Percentiles rank a stretch among this genome's conserved stretches.
Evolutionary conservation across 2,329 filamentous ascomycete genomes (phyloP).

Genomic region (Teratosphaeria gauchensis): DNA sequence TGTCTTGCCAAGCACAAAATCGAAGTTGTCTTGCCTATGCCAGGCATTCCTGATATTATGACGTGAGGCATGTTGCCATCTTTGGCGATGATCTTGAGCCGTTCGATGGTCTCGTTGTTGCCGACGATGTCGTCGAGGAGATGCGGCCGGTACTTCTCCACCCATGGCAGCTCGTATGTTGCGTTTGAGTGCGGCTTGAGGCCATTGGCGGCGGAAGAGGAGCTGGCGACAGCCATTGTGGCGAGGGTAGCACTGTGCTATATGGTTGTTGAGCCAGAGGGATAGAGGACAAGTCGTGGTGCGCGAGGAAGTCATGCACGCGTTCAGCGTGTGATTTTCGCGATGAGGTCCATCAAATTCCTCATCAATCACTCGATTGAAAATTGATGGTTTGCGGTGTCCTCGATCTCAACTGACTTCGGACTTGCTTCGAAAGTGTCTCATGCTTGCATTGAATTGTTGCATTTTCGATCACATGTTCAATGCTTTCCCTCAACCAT

Average conservation of each 20-base stretch:
- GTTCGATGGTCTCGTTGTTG: conserved; percentile 95
- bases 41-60: conserved; percentile 98
- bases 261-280: not conserved
- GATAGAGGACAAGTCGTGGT: not conserved
- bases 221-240: conserved; percentile 39
- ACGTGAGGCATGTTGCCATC: conserved; percentile 99
- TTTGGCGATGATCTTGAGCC: conserved; percentile 94
- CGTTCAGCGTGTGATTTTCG: not conserved
- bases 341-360: not conserved
- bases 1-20: conserved; percentile 88
- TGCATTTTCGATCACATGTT: too few relatives aligned
- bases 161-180: conserved; percentile 77
- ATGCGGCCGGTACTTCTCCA: conserved; percentile 93
- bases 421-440: not conserved
- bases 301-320: not conserved
- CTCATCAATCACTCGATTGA: not conserved
- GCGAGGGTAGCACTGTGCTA: not conserved
- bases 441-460: too few relatives aligned
- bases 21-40: conserved; percentile 96
- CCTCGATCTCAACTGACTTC: not conserved
- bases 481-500: too few relatives aligned
- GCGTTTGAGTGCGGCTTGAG: conserved; percentile 32
- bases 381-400: not conserved
- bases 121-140: conserved; percentile 96
- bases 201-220: conserved; percentile 33